phyloP scores from a whole-genome alignment of 495 filamentous ascomycete species.

The Aspergillus biplanus region DNA sequence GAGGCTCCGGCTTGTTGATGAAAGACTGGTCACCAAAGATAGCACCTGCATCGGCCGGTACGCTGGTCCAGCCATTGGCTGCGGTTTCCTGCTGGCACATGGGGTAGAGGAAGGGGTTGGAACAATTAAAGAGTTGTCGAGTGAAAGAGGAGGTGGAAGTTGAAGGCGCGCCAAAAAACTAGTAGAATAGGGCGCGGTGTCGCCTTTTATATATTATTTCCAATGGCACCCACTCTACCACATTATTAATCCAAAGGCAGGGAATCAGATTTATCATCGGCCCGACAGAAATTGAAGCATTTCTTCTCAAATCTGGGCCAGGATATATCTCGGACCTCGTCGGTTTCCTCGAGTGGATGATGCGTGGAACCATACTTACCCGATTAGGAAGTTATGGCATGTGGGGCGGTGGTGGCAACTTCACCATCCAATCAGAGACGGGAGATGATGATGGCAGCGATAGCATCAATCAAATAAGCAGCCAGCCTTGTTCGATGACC shows the following conservation, averaged over 20 bases:
- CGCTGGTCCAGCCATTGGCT: slow-evolving; percentile 34
- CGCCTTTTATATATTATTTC: neutral
- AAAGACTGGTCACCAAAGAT: slow-evolving; percentile 32
- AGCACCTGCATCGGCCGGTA: slow-evolving; percentile 31
- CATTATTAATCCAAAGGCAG: neutral
- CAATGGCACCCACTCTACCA: neutral
- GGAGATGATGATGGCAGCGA: no score
- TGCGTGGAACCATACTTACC: slow-evolving; percentile 3
- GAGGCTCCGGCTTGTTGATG: slow-evolving; percentile 21
- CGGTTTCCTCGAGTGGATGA: neutral
- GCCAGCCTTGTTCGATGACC: slow-evolving; percentile 19
- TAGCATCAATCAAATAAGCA: slow-evolving; percentile 15
- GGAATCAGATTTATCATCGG: neutral
- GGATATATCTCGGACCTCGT: neutral
- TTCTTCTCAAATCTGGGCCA: neutral
- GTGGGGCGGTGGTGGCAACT: slow-evolving; percentile 5
- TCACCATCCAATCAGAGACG: no score
- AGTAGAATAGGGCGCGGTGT: no score
- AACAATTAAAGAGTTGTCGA: neutral
- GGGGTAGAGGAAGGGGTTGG: neutral
- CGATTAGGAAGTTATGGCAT: slow-evolving; percentile 15
- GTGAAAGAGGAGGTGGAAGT: neutral
- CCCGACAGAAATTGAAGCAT: neutral
- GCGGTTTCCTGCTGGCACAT: slow-evolving; percentile 33
- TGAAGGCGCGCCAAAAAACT: no score